A percentile compares a stretch with the other conserved stretches of the same genome.
Conservation (phyloP, 1,139 yeast species). For the Scheffersomyces lignicola region DNA sequence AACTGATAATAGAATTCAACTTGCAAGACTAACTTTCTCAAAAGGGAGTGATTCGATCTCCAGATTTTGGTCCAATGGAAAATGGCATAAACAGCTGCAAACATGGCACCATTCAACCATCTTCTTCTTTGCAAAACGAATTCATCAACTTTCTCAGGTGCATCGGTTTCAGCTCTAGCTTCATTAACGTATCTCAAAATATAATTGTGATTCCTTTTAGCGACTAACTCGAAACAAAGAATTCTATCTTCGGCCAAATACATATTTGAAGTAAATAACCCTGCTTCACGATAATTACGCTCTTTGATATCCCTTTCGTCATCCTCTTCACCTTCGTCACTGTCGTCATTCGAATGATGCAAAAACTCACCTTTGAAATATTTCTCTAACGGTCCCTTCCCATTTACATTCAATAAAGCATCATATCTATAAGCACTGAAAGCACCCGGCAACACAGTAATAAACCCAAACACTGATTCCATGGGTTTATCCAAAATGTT, state of each 20-base stretch:
- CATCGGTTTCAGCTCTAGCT: conserved; percentile 83
- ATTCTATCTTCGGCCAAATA: conserved; percentile 85
- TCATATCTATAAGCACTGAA: conserved; percentile 79
- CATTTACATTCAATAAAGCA: conserved; percentile 65
- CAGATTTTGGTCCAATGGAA: conserved; percentile 72
- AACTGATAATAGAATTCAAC: conserved; percentile 71
- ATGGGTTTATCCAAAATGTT: conserved; percentile 81
- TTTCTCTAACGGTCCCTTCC: conserved; percentile 72
- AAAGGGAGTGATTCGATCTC: conserved; percentile 64
- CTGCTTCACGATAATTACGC: conserved; percentile 48
- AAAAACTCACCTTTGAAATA: conserved; percentile 79
- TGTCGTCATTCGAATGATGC: conserved; percentile 45
- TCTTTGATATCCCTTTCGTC: conserved; percentile 46
- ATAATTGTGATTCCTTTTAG: conserved; percentile 64
- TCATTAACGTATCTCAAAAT: conserved; percentile 69
- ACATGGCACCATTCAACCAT: conserved; percentile 84
- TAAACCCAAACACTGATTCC: conserved; percentile 81
- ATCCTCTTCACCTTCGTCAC: conserved; percentile 35
- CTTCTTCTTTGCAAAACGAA: conserved; percentile 77
- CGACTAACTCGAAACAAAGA: conserved; percentile 77
- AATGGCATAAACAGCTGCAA: conserved; percentile 76
- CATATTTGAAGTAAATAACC: conserved; percentile 80
- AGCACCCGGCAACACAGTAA: conserved; percentile 83
- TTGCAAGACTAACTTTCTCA: conserved; percentile 63
- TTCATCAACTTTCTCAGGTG: conserved; percentile 71